Evolutionary conservation across 495 filamentous ascomycete species (phyloP).

Genomic region (Aspergillus wentii): DNA sequence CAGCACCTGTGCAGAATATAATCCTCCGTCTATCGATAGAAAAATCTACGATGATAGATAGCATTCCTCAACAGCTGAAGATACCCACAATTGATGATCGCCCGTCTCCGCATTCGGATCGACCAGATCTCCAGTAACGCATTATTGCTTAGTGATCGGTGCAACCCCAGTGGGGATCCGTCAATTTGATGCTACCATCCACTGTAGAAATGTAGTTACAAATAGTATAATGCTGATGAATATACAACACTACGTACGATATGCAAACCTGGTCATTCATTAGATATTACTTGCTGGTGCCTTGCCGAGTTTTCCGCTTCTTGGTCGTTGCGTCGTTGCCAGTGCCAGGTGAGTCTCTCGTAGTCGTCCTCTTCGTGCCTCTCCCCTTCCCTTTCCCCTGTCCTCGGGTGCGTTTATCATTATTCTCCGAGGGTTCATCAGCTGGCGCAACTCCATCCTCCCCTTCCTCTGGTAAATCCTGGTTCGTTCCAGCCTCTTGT

Average conservation of each 20-base stretch:
- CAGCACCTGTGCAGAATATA: too few relatives aligned
- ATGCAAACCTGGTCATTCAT: too few relatives aligned
- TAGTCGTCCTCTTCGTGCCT: constrained; percentile 13
- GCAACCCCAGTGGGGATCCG: too few relatives aligned
- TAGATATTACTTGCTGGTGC: too few relatives aligned
- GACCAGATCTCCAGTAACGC: constrained; percentile 1
- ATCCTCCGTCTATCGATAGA: too few relatives aligned
- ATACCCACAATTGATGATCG: too few relatives aligned
- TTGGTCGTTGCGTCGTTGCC: constrained; percentile 10
- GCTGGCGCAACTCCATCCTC: constrained; percentile 2
- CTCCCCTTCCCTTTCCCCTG: constrained; percentile 7
- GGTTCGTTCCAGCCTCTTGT: constrained; percentile 40
- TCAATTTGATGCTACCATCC: too few relatives aligned
- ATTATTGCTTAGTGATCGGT: constrained; percentile 1
- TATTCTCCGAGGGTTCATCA: constrained; percentile 1
- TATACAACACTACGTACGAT: too few relatives aligned
- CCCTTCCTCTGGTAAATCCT: neutral
- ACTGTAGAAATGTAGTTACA: too few relatives aligned
- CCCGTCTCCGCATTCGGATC: constrained; percentile 8
- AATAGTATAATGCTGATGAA: too few relatives aligned
- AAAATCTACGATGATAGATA: too few relatives aligned
- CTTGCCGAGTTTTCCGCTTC: constrained; percentile 11
- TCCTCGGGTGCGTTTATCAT: neutral
- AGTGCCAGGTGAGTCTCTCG: constrained; percentile 1
- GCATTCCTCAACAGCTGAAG: too few relatives aligned